Evolutionary conservation across 2,329 filamentous ascomycete genomes (phyloP), one percentile per base, ranked within the genome.

Genomic region (Monosporascus sp.): DNA sequence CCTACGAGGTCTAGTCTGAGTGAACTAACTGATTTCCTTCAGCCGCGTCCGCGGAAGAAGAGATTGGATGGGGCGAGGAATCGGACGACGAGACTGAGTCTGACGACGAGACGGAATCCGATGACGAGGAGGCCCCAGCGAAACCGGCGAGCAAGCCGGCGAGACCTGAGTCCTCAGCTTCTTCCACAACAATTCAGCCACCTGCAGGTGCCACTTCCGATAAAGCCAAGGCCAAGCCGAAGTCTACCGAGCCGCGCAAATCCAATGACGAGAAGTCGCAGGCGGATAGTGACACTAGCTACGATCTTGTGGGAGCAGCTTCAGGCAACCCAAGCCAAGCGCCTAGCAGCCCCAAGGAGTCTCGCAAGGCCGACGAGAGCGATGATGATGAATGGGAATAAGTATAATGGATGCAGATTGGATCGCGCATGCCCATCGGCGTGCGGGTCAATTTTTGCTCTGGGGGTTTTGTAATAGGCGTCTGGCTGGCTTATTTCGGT

Each of bases 261-360:
- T 95, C 91, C 26, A 88, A 95, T 64, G 91, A 96, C 66, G 88
- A 91, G 69, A 91, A 93, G 69, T 95, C 90, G 26, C 89, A 94
- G 61, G 85, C 91, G 7, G 94, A 94, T 64, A 97, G 93, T 68
- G 94, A 99, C 64, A 90, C 90, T 19, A 96, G 91, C 74, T 99
- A 99, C 70, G 94, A 99, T 69, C 81, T 99, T 36, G 91, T 99
- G 46, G 88, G 88, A 7, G 86, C 87, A 6, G 78, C 84, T 46
- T 92, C 88, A 50, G 89, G 88, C 48, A 82, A 84, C 45, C 84
- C 86, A 38, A 96, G 90, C 69, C 88, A 89, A 59, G 87, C 91
- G 19, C 88, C 91, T 24, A 82, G 73, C 67, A 85, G 83, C 66
- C 83, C 83, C 26, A 84, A 83, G 67, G 82, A 81, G 36, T 64